Base-by-base conservation (phyloP, 208 protist species). In the Leishmania tropica region DNA sequence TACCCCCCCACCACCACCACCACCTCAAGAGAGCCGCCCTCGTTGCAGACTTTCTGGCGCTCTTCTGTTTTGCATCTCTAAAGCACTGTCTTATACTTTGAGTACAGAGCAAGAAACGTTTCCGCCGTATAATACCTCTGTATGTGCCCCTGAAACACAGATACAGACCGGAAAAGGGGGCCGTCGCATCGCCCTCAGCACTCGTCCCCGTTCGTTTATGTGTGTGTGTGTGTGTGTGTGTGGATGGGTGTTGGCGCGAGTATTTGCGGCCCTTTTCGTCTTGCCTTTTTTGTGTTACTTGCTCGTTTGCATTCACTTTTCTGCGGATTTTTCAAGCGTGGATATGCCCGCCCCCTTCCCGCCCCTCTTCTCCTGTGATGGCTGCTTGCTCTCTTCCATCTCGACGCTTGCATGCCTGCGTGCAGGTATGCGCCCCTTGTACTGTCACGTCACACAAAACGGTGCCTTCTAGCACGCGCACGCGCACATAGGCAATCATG, bases 171-270 rank as follows among this genome's bases (percentile, higher is more conserved):
- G 10, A 31, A 64, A 31, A 31, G 58, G 28, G 58, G 31, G 58
- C 58, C 28, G 21, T 64, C 35, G 37, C 24, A n/a, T n/a, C n/a
- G n/a, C n/a, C n/a, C n/a, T n/a, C n/a, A n/a, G n/a, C n/a, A n/a
- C n/a, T n/a, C n/a, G n/a, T n/a, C n/a, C n/a, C n/a, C 45, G 70
- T 54, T 40, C 0, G 42, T 53, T 1, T 74, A 28, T 24, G 42
- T 74, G 35, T 74, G 35, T 45, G 64, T 74, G 35, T 74, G 35
- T 45, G 64, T 24, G 42, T 74, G 35, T 74, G 35, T 45, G 64
- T n/a, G 11, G 28, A 7, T 13, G 56, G 51, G 51, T 64, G 58
- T 31, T 28, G 58, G 21, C 58, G 58, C 58, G 21, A 31, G 28
- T 64, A 35, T 64, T 28, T 28, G n/a, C n/a, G 2, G 28, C 13